Conservation (phyloP, 805 yeast species). For the Metschnikowia vanudenii region DNA sequence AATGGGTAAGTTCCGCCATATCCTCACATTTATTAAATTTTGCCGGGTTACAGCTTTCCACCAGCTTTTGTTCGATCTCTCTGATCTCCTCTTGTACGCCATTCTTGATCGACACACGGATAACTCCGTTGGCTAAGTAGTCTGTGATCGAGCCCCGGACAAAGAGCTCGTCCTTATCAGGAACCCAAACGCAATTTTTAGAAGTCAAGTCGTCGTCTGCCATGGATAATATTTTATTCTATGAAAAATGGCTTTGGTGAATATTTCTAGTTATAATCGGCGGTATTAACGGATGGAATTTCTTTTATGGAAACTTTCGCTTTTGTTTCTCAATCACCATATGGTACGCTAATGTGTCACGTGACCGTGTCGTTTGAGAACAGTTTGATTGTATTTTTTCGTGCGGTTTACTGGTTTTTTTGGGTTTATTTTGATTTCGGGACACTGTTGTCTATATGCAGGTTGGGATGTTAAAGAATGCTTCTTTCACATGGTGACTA, state of each 20-base stretch:
- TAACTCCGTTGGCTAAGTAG: conserved; percentile 34
- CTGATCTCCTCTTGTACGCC: conserved; percentile 44
- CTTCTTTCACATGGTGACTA: too few species aligned
- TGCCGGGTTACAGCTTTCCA: conserved; percentile 78
- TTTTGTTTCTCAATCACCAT: conserved; percentile 8
- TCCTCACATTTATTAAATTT: conserved; percentile 89
- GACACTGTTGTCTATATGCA: too few species aligned
- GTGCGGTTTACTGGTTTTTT: not conserved
- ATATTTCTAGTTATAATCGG: not conserved
- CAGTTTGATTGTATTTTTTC: not conserved
- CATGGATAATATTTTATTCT: conserved; percentile 3
- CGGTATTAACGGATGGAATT: not conserved
- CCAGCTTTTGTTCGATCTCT: conserved; percentile 41
- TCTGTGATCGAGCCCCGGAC: conserved; percentile 58
- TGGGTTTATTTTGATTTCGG: conserved; percentile 3
- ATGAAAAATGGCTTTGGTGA: not conserved
- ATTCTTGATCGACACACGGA: conserved; percentile 36
- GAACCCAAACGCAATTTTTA: conserved; percentile 77
- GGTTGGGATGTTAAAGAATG: too few species aligned
- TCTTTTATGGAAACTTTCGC: not conserved
- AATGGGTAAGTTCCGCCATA: conserved; percentile 91
- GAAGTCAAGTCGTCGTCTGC: conserved; percentile 21
- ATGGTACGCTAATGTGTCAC: conserved; percentile 2
- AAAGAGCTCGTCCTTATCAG: conserved; percentile 57
- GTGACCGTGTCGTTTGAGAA: conserved; percentile 8